These are phyloP conservation scores for Xylaria digitata DNA, from an alignment of 2,329 filamentous ascomycete species.

Conservation along the genomic window DNA sequence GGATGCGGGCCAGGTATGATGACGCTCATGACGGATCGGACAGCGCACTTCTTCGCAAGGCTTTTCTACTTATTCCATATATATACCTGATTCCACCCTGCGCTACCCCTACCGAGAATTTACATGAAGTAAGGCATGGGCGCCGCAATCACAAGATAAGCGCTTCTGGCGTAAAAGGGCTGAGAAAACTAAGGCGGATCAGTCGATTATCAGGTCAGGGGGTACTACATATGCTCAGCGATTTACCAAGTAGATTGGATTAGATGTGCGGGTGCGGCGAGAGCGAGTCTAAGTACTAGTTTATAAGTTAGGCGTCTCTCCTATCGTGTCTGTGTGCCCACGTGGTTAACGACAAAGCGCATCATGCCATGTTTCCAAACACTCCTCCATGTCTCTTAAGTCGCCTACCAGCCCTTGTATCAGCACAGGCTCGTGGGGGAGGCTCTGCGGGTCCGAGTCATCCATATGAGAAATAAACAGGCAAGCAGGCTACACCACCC, in stretches of 20 bases:
- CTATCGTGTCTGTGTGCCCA: background rate
- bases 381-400: background rate
- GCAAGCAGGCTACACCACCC: background rate
- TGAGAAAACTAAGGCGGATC: too few species aligned
- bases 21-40: slow-evolving; percentile 17
- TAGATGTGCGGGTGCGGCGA: too few species aligned
- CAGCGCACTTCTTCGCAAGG: slow-evolving; percentile 11
- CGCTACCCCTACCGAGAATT: too few species aligned
- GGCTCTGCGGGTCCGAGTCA: background rate
- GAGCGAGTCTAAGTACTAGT: too few species aligned
- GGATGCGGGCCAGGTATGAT: slow-evolving; percentile 5
- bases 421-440: background rate
- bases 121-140: too few species aligned
- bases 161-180: too few species aligned
- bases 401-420: background rate
- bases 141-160: too few species aligned
- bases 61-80: background rate
- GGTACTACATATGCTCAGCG: too few species aligned
- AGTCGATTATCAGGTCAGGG: too few species aligned
- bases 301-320: too few species aligned
- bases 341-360: background rate
- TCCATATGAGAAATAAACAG: background rate
- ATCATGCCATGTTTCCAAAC: background rate
- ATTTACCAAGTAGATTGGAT: too few species aligned
- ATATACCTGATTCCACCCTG: background rate